A percentile compares a stretch with the other conserved stretches of the same genome.
Conservation (phyloP, 305 asterid species). For the Fraxinus platypoda region DNA sequence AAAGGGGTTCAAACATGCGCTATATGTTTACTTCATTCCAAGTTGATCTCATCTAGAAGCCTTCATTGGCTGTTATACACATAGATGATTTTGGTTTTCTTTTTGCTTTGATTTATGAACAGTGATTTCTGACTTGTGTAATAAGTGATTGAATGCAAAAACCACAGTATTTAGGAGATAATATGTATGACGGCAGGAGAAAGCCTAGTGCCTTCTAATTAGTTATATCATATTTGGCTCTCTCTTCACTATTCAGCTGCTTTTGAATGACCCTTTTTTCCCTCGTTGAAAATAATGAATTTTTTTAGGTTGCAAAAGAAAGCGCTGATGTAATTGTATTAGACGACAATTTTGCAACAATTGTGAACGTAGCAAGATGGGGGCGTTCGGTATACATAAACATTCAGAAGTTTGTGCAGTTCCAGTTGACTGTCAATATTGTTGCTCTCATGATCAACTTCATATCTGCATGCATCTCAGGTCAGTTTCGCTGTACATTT, state of each 20-base stretch:
- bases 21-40: neutral
- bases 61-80: neutral
- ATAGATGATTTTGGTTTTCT: neutral
- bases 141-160: neutral
- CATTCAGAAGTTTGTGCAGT: constrained; percentile 96
- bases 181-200: neutral
- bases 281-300: neutral
- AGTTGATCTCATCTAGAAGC: neutral
- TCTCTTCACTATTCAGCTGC: neutral
- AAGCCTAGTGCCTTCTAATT: neutral
- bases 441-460: constrained; percentile 94
- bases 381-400: constrained; percentile 96
- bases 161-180: neutral
- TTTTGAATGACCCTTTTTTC: neutral
- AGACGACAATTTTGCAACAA: constrained; percentile 93
- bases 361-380: constrained; percentile 94
- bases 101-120: neutral
- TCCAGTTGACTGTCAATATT: constrained; percentile 89
- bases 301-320: constrained; percentile 93
- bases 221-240: neutral
- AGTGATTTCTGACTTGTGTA: neutral
- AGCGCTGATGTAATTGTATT: constrained; percentile 91
- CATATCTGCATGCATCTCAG: constrained; percentile 80
- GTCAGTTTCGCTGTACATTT: constrained; percentile 25
- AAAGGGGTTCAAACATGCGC: too few relatives aligned